Evolutionary conservation across 2,329 filamentous ascomycete genomes (phyloP), one percentile per base, ranked within the genome.

Genomic region (Hypoxylon sp.): DNA sequence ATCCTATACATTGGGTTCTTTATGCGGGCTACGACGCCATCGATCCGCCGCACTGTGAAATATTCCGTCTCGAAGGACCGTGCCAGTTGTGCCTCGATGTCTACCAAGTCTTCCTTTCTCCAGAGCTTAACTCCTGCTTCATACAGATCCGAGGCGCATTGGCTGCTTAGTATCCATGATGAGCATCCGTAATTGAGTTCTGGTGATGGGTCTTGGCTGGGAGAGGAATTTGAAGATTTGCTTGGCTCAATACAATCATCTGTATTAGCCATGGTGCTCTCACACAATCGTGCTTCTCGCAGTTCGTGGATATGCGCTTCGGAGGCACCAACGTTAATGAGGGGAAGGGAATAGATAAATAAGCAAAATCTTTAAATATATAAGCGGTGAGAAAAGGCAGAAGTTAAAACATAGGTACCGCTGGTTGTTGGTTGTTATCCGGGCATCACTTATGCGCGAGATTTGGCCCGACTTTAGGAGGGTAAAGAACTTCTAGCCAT

Each of bases 11-110:
- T 72, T 9, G 69, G 72, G 48, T 74, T 73, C 50, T 69, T 70
- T 23, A 74, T 73, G 51, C 68, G 47, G 12, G 70, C 39, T 39
- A 71, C 29, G 25, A 50, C 68, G 25, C 70, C 70, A 59, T 75
- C 71, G 37, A 75, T 51, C 63, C 70, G 65, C 47, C 66, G 70
- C 23, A 74, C 66, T 4, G 67, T 73, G 63, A 76, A 75, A n/a
- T 63, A 64, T 54, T 72, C 65, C 21, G 32, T 29, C 14, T 47
- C 59, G 45, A 5, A 43, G 14, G 71, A 72, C 50, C 65, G 54
- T 34, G 65, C 64, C 2, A 76, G 65, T 63, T 76, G 73, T 60
- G 16, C 23, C 39, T 60, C 47, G 34, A 60, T 46, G 4, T 60
- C 56, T 29, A 39, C 37, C 16, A 52, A 32, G 27, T 60, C 56